These are phyloP conservation scores for Coprinellus micaceus DNA, from an alignment of 768 basidiomycete species.

Conservation along the genomic window DNA sequence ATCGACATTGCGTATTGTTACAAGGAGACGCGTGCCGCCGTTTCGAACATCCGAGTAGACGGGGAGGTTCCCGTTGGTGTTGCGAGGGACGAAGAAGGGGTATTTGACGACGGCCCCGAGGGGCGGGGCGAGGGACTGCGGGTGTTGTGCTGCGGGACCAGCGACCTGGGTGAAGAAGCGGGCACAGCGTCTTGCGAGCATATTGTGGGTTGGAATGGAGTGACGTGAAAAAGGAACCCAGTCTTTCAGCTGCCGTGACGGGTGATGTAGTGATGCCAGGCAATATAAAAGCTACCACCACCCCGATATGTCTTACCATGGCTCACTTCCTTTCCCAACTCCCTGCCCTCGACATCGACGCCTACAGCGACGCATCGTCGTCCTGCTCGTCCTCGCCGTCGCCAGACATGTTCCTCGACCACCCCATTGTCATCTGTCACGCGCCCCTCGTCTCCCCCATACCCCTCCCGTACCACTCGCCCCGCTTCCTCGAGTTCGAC, in stretches of 20 bases:
- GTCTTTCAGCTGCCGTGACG: too few species aligned
- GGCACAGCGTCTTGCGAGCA: background rate
- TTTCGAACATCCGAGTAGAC: conserved; percentile 76
- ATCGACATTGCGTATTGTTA: conserved; percentile 65
- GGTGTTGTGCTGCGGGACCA: conserved; percentile 11
- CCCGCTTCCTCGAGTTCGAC: conserved; percentile 67
- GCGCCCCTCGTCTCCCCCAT: conserved; percentile 67
- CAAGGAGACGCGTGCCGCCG: conserved; percentile 52
- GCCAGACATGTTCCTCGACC: conserved; percentile 1
- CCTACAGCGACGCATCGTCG: conserved; percentile 14
- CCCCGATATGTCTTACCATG: conserved; percentile 16
- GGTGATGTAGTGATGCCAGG: background rate
- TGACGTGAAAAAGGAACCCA: background rate
- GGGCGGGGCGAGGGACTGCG: conserved; percentile 12
- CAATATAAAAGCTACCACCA: conserved; percentile 17
- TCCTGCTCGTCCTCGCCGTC: conserved; percentile 15
- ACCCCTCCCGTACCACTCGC: conserved; percentile 67
- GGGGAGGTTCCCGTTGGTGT: conserved; percentile 62
- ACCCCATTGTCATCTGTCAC: conserved; percentile 54
- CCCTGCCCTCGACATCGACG: background rate
- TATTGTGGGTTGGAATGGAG: background rate
- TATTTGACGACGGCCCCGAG: conserved; percentile 2
- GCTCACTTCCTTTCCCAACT: conserved; percentile 8
- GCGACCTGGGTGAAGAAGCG: conserved; percentile 15
- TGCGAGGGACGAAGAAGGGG: conserved; percentile 62